phyloP scores from a whole-genome alignment of 2,329 filamentous ascomycete genomes.

The Trematosphaeria pertusa region DNA sequence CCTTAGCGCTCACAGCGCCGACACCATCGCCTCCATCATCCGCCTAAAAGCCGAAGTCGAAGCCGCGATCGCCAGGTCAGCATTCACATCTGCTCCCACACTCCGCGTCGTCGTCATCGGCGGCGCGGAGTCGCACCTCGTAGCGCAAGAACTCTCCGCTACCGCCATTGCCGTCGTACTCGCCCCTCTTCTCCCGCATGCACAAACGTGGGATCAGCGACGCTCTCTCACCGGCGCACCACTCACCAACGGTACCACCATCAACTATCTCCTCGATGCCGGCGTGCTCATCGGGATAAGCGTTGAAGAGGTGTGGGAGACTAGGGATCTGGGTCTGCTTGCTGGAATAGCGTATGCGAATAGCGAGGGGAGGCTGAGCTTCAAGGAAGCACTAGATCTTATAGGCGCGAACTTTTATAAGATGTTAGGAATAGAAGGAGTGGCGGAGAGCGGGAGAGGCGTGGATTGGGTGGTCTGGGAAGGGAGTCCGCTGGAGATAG shows the following conservation, averaged over 20 bases:
- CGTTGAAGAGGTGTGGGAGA: constrained; percentile 67
- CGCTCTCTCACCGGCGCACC: constrained; percentile 69
- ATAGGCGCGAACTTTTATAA: constrained; percentile 65
- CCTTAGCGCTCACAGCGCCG: constrained; percentile 67
- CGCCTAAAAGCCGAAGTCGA: constrained; percentile 66
- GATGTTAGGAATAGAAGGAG: constrained; percentile 59
- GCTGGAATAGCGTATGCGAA: constrained; percentile 68
- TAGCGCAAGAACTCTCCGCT: constrained; percentile 64
- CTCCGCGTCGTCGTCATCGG: constrained; percentile 67
- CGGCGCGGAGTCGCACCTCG: constrained; percentile 67
- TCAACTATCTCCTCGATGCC: constrained; percentile 64
- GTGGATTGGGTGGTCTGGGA: constrained; percentile 68
- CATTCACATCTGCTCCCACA: constrained; percentile 32
- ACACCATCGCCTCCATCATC: constrained; percentile 67
- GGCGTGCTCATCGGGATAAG: constrained; percentile 67
- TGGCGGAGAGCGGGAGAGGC: constrained; percentile 24
- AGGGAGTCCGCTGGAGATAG: constrained; percentile 68
- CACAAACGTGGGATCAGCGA: constrained; percentile 65
- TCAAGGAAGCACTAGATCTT: constrained; percentile 64
- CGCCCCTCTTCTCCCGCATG: constrained; percentile 64
- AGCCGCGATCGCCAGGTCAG: constrained; percentile 14
- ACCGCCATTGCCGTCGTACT: constrained; percentile 67
- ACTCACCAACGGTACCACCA: constrained; percentile 68
- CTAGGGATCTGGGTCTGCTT: constrained; percentile 65
- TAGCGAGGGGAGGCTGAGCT: constrained; percentile 60